phyloP scores from a whole-genome alignment of 1,284 basidiomycete species.

The Cystobasidium pallidum region DNA sequence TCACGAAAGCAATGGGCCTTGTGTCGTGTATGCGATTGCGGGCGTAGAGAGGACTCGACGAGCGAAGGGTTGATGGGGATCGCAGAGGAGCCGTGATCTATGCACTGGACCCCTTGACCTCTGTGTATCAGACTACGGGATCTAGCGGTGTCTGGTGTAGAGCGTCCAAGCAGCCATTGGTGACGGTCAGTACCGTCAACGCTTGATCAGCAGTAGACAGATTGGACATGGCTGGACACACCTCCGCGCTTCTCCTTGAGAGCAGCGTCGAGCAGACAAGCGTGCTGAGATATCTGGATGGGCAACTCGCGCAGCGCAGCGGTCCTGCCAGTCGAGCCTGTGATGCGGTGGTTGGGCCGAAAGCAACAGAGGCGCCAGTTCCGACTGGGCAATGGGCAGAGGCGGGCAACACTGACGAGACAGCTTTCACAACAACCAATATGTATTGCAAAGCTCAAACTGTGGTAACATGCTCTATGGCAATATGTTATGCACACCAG shows the following conservation, averaged over 20 bases:
- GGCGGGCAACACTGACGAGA: no score
- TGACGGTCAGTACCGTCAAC: conserved; percentile 7
- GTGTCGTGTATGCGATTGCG: background rate
- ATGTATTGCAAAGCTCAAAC: no score
- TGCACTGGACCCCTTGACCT: conserved; percentile 12
- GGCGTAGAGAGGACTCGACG: background rate
- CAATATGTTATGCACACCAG: background rate
- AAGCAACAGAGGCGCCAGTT: background rate
- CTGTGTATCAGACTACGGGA: conserved; percentile 5
- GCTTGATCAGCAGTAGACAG: conserved; percentile 13
- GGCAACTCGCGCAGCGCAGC: background rate
- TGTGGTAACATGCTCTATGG: no score
- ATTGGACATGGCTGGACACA: background rate
- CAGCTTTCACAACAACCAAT: background rate
- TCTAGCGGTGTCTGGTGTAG: conserved; percentile 6
- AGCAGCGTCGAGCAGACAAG: conserved; percentile 39
- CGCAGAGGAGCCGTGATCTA: conserved; percentile 16
- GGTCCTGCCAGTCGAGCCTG: background rate
- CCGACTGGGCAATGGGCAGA: background rate
- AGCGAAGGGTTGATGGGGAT: background rate
- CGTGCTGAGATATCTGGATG: conserved; percentile 5
- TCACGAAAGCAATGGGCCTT: background rate
- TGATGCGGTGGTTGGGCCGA: conserved; percentile 12
- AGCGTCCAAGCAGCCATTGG: background rate
- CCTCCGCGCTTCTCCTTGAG: conserved; percentile 41